Conservation (phyloP, 352 stramenopile genomes). For the Globisporangium recalcitrans region DNA sequence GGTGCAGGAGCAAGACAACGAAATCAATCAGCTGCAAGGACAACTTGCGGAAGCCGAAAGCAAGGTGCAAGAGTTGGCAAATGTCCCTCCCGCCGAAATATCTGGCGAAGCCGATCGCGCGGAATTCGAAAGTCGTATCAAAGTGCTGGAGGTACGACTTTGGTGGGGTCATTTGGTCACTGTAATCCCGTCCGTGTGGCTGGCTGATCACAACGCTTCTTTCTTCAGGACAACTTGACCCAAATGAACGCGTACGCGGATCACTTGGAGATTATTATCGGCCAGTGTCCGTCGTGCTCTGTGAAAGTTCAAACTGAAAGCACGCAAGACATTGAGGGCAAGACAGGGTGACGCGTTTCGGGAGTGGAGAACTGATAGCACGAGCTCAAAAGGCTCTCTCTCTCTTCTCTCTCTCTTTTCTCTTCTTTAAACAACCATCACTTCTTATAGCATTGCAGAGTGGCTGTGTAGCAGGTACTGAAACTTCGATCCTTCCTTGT, state of each 20-base stretch:
- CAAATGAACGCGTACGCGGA: conserved; percentile 81
- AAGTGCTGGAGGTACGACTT: conserved; percentile 55
- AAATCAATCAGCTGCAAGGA: conserved; percentile 36
- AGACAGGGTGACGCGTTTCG: conserved; percentile 11
- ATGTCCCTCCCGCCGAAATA: conserved; percentile 11
- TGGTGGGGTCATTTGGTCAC: background rate
- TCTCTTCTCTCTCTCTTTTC: conserved; percentile 5
- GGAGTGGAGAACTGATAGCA: background rate
- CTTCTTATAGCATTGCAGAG: conserved; percentile 44
- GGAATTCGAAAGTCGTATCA: conserved; percentile 35
- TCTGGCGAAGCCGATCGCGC: conserved; percentile 22
- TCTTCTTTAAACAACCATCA: background rate
- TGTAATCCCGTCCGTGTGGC: background rate
- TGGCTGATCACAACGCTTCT: background rate
- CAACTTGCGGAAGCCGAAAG: conserved; percentile 20
- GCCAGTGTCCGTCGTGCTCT: conserved; percentile 60
- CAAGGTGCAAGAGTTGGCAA: conserved; percentile 17
- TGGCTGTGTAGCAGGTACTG: conserved; percentile 66
- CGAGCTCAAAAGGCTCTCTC: conserved; percentile 2
- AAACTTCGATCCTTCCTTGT: conserved; percentile 75
- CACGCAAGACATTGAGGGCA: conserved; percentile 40
- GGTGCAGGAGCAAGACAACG: conserved; percentile 25
- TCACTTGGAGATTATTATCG: conserved; percentile 71
- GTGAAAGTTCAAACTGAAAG: conserved; percentile 65
- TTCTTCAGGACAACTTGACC: conserved; percentile 60